These are phyloP conservation scores for Wickerhamiella alocasiicola DNA, from an alignment of 805 yeast genomes.

Conservation along the genomic window DNA sequence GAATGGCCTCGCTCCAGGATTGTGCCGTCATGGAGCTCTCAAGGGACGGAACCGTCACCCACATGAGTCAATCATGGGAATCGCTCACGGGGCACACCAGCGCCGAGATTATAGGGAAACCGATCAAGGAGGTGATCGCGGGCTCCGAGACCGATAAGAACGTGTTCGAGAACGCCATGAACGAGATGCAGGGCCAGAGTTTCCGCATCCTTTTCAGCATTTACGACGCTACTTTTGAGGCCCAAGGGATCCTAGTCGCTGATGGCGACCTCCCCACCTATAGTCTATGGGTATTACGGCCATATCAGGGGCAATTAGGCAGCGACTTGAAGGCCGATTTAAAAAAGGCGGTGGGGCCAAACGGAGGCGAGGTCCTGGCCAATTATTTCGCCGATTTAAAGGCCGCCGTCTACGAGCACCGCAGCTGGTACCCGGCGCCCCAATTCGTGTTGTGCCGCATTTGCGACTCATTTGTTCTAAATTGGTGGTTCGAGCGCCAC, in stretches of 20 bases:
- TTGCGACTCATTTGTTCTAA: constrained; percentile 82
- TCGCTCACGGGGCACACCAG: constrained; percentile 44
- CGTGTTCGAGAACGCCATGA: constrained; percentile 21
- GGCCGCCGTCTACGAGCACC: constrained; percentile 51
- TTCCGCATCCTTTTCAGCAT: constrained; percentile 6
- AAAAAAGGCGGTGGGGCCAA: constrained; percentile 59
- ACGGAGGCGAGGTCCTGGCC: constrained; percentile 76
- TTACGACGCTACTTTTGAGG: constrained; percentile 41
- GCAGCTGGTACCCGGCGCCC: constrained; percentile 52
- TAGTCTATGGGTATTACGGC: constrained; percentile 69
- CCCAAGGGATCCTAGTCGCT: constrained; percentile 80
- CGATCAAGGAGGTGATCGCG: constrained; percentile 19
- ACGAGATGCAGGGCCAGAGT: constrained; percentile 5
- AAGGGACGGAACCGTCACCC: constrained; percentile 63
- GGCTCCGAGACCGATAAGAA: constrained; percentile 19
- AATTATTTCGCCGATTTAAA: constrained; percentile 55
- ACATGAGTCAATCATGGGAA: constrained; percentile 69
- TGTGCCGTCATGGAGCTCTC: constrained; percentile 59
- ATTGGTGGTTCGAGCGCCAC: constrained; percentile 94
- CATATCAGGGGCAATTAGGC: constrained; percentile 8
- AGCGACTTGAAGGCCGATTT: constrained; percentile 25
- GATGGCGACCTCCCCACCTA: constrained; percentile 36
- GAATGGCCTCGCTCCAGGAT: constrained; percentile 10
- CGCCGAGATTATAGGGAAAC: constrained; percentile 17
- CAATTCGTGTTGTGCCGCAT: constrained; percentile 75